A percentile compares a stretch with the other conserved stretches of the same genome.
Evolutionary conservation across 768 basidiomycete species (phyloP).

Genomic region (Leccinellum albellum): DNA sequence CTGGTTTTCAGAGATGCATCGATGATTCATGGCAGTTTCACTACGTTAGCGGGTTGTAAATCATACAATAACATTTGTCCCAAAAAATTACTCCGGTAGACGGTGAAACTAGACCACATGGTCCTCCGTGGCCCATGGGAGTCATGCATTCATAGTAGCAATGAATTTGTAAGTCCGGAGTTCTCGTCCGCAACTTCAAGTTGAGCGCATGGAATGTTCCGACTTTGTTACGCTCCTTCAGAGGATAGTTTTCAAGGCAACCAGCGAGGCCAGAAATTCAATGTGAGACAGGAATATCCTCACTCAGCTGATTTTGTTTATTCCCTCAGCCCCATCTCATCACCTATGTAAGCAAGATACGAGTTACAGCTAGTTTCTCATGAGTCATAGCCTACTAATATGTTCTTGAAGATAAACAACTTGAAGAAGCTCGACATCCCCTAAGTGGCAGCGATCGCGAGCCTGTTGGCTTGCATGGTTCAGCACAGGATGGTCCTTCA

Average conservation of each 20-base stretch:
- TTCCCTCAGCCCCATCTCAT: background rate
- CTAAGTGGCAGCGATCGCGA: background rate
- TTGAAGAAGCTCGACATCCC: background rate
- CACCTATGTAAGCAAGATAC: background rate
- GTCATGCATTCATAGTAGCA: no score
- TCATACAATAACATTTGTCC: no score
- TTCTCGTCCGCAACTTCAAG: no score
- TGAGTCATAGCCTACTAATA: background rate
- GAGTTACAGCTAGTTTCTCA: background rate
- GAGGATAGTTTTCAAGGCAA: background rate
- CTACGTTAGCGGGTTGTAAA: no score
- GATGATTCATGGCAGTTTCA: no score
- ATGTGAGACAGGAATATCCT: background rate
- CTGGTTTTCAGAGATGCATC: no score
- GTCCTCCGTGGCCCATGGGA: no score
- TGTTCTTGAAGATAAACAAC: background rate
- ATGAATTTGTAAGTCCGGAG: no score
- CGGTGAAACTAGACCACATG: no score
- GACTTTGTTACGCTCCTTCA: background rate
- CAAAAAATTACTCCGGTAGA: no score
- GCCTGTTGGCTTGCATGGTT: background rate
- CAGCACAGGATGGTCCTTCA: background rate
- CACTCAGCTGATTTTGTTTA: background rate
- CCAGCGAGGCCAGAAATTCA: background rate
- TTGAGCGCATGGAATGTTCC: background rate